Conservation (phyloP, 129 eudicot species). For the Silybum marianum region DNA sequence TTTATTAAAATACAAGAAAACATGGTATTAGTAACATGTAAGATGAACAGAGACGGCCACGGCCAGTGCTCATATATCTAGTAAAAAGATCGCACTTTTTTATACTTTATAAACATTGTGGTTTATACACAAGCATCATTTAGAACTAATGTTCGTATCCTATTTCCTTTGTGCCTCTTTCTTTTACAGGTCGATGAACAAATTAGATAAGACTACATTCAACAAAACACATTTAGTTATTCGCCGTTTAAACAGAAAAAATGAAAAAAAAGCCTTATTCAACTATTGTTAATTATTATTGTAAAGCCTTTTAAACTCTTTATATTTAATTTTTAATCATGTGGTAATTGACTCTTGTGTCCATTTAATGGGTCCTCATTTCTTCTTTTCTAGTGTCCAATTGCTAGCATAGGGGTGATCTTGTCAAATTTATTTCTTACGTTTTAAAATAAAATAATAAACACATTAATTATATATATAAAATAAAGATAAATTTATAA, state of each 20-base stretch:
- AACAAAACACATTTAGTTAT: not conserved
- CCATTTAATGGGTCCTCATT: slow-evolving; percentile 10
- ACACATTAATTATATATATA: no score
- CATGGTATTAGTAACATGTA: not conserved
- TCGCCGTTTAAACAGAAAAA: not conserved
- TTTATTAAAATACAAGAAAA: not conserved
- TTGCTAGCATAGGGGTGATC: not conserved
- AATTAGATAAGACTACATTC: not conserved
- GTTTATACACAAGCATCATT: not conserved
- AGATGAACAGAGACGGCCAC: not conserved
- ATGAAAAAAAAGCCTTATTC: not conserved
- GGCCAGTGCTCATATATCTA: not conserved
- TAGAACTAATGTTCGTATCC: not conserved
- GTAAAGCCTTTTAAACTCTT: not conserved
- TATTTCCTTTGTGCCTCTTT: not conserved
- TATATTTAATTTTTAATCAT: slow-evolving; percentile 5
- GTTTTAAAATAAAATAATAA: not conserved
- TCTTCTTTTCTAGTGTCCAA: not conserved
- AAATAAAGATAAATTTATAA: no score
- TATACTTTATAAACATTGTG: not conserved
- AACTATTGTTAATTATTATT: not conserved
- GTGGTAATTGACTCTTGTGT: slow-evolving; percentile 3
- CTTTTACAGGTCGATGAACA: not conserved
- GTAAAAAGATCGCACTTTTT: not conserved
- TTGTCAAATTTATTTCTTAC: not conserved